phyloP scores from a whole-genome alignment of 116 monocot genomes.

The Cymodocea nodosa region DNA sequence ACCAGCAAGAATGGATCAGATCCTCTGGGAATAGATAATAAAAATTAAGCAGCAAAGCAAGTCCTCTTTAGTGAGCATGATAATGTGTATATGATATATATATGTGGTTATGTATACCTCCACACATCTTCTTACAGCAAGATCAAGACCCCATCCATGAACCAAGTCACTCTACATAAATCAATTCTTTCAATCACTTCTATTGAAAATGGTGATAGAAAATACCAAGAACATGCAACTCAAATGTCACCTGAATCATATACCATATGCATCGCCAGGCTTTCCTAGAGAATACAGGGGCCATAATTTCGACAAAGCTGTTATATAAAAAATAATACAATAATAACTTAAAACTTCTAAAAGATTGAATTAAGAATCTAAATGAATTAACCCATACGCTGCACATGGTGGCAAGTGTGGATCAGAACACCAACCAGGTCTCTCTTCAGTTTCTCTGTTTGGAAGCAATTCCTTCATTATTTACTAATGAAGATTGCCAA shows the following conservation, averaged over 20 bases:
- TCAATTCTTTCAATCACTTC: neutral
- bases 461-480: neutral
- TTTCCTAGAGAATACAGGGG: constrained; percentile 29
- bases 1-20: too few relatives aligned
- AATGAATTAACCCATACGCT: constrained; percentile 19
- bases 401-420: constrained; percentile 63
- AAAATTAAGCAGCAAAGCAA: neutral
- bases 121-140: constrained; percentile 20
- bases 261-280: constrained; percentile 42
- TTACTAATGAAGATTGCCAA: neutral
- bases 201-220: neutral
- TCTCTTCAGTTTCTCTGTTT: constrained; percentile 41
- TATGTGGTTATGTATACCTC: constrained; percentile 8
- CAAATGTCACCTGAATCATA: constrained; percentile 26
- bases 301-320: constrained; percentile 41
- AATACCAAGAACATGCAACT: neutral
- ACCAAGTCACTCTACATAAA: constrained; percentile 34
- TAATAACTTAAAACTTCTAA: neutral
- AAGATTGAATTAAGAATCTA: neutral
- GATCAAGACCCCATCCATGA: constrained; percentile 25
- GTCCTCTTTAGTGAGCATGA: neutral
- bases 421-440: constrained; percentile 40
- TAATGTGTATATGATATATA: neutral
- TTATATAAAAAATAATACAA: neutral
- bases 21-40: too few relatives aligned